Evolutionary conservation across 306 rosid species (phyloP).

Genomic region (Pterocarpus santalinus): DNA sequence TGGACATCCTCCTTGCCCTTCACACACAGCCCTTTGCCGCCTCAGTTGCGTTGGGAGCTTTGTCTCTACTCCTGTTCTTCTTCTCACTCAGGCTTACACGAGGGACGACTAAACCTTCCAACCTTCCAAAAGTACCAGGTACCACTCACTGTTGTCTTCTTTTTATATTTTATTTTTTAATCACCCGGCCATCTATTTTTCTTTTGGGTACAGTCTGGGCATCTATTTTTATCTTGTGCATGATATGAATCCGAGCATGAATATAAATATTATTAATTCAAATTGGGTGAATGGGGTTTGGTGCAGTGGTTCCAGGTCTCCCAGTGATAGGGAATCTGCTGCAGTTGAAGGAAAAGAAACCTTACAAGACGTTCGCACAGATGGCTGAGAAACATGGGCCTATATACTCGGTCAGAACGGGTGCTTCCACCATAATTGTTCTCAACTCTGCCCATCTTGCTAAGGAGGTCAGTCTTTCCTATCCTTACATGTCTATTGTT

Average conservation of each 20-base stretch:
- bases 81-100: slow-evolving; percentile 11
- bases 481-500: no score
- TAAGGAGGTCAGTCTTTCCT: slow-evolving; percentile 62
- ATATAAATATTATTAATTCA: no score
- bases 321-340: slow-evolving; percentile 88
- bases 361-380: slow-evolving; percentile 78
- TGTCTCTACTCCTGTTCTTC: slow-evolving; percentile 51
- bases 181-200: no score
- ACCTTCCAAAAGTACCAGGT: slow-evolving; percentile 80
- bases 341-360: slow-evolving; percentile 96
- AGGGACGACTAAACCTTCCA: slow-evolving; percentile 35
- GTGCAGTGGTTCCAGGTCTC: slow-evolving; percentile 83
- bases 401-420: slow-evolving; percentile 78
- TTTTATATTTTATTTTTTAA: neutral
- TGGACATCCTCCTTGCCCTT: slow-evolving; percentile 10
- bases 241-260: neutral
- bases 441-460: slow-evolving; percentile 76
- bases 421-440: slow-evolving; percentile 85
- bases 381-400: slow-evolving; percentile 83
- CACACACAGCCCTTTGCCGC: slow-evolving; percentile 50
- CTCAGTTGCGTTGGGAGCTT: slow-evolving; percentile 56
- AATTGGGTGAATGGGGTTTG: slow-evolving; percentile 18
- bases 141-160: neutral
- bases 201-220: no score
- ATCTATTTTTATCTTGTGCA: neutral